These are phyloP conservation scores for Exophiala aquamarina DNA, from an alignment of 2,329 filamentous ascomycete species.

Conservation along the genomic window DNA sequence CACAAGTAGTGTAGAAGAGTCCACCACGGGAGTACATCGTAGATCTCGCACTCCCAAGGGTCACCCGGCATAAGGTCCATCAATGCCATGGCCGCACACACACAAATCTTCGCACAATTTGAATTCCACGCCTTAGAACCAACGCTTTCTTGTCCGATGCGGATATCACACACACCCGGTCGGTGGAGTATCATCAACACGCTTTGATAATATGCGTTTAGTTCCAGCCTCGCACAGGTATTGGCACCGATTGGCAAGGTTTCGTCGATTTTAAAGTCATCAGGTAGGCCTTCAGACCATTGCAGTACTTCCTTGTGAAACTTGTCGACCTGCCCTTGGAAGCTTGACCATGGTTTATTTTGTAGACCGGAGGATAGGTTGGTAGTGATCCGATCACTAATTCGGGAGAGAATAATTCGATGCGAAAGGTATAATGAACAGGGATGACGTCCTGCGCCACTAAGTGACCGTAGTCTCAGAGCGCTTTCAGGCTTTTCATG, in stretches of 20 bases:
- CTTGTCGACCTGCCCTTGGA: constrained; percentile 18
- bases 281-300: constrained; percentile 18
- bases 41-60: constrained; percentile 25
- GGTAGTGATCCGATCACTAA: constrained; percentile 21
- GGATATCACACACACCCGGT: constrained; percentile 30
- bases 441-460: no score
- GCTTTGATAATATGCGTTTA: constrained; percentile 30
- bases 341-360: constrained; percentile 16
- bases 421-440: no score
- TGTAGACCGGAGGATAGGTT: constrained; percentile 14
- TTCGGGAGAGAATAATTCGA: constrained; percentile 13
- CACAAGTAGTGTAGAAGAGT: constrained; percentile 30
- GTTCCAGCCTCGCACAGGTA: constrained; percentile 22
- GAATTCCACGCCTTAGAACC: constrained; percentile 21
- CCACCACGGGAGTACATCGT: constrained; percentile 31
- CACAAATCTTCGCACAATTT: constrained; percentile 25
- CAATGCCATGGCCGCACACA: constrained; percentile 27
- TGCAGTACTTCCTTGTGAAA: constrained; percentile 18
- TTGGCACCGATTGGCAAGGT: constrained; percentile 8
- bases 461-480: constrained; percentile 15
- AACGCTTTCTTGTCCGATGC: constrained; percentile 27
- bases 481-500: constrained; percentile 18
- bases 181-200: constrained; percentile 30
- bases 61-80: constrained; percentile 28
- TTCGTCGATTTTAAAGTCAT: constrained; percentile 12